Percentiles rank a stretch among this genome's conserved stretches.
Evolutionary conservation across 345 rosid genomes (phyloP).

Genomic region (Citrus australasica): DNA sequence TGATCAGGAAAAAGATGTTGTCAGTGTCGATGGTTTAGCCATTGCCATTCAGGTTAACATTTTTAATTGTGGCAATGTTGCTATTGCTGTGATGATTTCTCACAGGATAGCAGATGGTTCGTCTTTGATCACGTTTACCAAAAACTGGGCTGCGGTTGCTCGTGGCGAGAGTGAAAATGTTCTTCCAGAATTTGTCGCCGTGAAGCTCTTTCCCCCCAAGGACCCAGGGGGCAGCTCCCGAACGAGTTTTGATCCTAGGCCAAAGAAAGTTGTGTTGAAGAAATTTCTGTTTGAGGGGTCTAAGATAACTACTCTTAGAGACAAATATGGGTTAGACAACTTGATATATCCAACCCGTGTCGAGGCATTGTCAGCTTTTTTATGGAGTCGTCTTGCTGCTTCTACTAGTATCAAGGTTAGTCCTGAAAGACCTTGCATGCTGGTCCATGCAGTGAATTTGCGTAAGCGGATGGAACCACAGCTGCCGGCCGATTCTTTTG

Average conservation of each 20-base stretch:
- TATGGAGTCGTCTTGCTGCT: slow-evolving; percentile 40
- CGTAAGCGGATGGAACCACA: slow-evolving; percentile 27
- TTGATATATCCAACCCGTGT: slow-evolving; percentile 26
- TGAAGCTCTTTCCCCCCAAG: slow-evolving; percentile 36
- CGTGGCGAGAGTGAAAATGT: background rate
- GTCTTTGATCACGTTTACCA: background rate
- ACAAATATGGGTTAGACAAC: slow-evolving; percentile 10
- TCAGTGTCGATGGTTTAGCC: background rate
- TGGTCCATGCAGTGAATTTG: slow-evolving; percentile 36
- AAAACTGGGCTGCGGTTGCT: slow-evolving; percentile 9
- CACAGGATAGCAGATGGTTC: slow-evolving; percentile 8
- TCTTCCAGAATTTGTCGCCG: slow-evolving; percentile 28
- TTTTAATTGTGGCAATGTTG: background rate
- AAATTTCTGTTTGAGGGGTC: slow-evolving; percentile 37
- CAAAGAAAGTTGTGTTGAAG: slow-evolving; percentile 31
- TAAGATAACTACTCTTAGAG: slow-evolving; percentile 24
- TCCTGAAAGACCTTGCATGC: slow-evolving; percentile 3
- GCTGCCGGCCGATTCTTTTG: slow-evolving; percentile 30
- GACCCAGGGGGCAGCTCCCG: slow-evolving; percentile 11
- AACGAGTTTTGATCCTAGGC: background rate
- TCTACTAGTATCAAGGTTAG: slow-evolving; percentile 13
- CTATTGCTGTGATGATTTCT: background rate
- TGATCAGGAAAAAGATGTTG: background rate
- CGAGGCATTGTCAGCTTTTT: slow-evolving; percentile 40
- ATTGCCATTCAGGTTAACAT: background rate